Conservation (phyloP, 306 rosid species). For the Quercus robur region DNA sequence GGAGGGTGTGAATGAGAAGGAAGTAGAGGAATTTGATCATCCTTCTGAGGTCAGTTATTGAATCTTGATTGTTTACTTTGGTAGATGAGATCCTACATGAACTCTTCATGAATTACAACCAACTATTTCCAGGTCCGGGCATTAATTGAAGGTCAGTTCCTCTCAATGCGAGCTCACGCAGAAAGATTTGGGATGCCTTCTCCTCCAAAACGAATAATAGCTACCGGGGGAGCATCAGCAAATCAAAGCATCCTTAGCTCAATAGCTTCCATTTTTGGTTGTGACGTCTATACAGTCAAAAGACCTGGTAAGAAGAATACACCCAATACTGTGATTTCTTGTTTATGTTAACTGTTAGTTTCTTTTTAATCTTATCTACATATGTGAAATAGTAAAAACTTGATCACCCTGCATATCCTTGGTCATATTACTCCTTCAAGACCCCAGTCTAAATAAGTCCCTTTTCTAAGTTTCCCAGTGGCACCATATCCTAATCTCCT, state of each 20-base stretch:
- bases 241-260: constrained; percentile 66
- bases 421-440: background rate
- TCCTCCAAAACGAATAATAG: constrained; percentile 88
- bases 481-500: background rate
- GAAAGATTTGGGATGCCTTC: constrained; percentile 97
- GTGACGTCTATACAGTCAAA: constrained; percentile 86
- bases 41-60: constrained; percentile 74
- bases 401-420: background rate
- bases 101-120: background rate
- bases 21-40: constrained; percentile 76
- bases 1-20: constrained; percentile 48
- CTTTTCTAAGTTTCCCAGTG: background rate
- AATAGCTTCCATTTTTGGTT: constrained; percentile 82
- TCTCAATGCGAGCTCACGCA: constrained; percentile 93
- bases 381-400: background rate
- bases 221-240: constrained; percentile 96
- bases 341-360: background rate
- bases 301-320: constrained; percentile 64
- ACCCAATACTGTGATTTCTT: background rate
- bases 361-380: background rate
- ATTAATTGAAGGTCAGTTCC: constrained; percentile 79
- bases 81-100: constrained; percentile 11
- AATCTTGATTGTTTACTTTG: background rate
- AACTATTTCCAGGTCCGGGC: constrained; percentile 66
- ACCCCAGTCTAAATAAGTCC: background rate